A percentile compares a stretch with the other conserved stretches of the same genome.
Evolutionary conservation across 306 rosid genomes (phyloP).

Genomic region (Rubus parviflorus): DNA sequence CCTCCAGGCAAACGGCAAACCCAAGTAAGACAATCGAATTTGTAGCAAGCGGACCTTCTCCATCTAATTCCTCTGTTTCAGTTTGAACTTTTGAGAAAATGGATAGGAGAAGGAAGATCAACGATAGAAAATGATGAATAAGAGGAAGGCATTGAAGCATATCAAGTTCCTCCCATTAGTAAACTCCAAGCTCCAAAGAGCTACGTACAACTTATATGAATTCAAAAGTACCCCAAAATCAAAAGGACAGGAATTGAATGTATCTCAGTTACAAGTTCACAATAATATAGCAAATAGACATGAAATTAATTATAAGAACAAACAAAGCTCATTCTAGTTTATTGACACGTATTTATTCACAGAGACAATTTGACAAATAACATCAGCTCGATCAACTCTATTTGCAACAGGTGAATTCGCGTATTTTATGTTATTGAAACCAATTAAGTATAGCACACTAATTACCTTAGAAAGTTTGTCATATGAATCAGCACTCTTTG

Average conservation of each 20-base stretch:
- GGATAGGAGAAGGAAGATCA: not conserved
- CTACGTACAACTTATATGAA: not conserved
- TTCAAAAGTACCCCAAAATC: not conserved
- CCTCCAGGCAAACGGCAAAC: not conserved
- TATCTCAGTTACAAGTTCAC: not conserved
- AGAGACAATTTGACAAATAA: not conserved
- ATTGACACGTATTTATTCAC: not conserved
- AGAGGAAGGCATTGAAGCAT: not conserved
- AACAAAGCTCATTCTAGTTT: not conserved
- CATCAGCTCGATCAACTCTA: not conserved
- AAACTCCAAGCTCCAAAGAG: not conserved
- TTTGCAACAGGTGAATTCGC: not conserved
- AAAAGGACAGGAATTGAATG: not conserved
- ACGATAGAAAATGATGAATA: not conserved
- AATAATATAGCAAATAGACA: not conserved
- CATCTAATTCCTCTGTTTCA: not conserved
- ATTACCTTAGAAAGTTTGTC: conserved; percentile 65
- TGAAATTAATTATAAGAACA: not conserved
- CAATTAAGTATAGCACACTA: not conserved
- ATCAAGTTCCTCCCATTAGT: not conserved
- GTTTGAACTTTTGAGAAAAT: not conserved
- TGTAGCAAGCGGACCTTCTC: not conserved
- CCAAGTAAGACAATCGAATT: not conserved
- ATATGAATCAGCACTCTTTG: conserved; percentile 65
- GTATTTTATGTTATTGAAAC: not conserved